These are phyloP conservation scores for Teratosphaeria zuluensis DNA, from an alignment of 2,329 filamentous ascomycete species.

Conservation along the genomic window DNA sequence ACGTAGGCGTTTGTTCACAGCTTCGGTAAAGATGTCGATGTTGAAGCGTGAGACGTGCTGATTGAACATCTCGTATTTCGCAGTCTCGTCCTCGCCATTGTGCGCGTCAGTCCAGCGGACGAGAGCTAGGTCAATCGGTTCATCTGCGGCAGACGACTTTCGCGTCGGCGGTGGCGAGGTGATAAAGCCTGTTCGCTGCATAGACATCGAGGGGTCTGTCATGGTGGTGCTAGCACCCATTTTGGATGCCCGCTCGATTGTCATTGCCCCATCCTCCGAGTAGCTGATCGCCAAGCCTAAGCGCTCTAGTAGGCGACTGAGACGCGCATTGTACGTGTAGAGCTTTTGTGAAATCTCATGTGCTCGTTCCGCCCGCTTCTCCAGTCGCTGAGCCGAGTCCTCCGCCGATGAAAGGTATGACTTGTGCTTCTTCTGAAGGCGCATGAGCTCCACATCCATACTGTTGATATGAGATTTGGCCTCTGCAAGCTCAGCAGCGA, in stretches of 20 bases:
- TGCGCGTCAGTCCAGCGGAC: slow-evolving; percentile 73
- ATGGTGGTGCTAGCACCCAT: slow-evolving; percentile 40
- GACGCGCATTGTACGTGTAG: slow-evolving; percentile 72
- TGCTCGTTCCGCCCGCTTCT: slow-evolving; percentile 60
- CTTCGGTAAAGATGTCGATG: slow-evolving; percentile 72
- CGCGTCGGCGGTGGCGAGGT: slow-evolving; percentile 48
- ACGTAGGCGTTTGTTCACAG: slow-evolving; percentile 78
- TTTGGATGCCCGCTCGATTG: slow-evolving; percentile 61
- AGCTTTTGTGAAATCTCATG: slow-evolving; percentile 78
- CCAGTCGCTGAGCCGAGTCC: slow-evolving; percentile 48
- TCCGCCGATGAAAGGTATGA: slow-evolving; percentile 40
- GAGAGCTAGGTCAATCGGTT: slow-evolving; percentile 42
- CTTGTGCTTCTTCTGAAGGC: slow-evolving; percentile 56
- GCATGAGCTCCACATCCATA: slow-evolving; percentile 64
- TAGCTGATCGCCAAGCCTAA: slow-evolving; percentile 75
- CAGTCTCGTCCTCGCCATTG: slow-evolving; percentile 55
- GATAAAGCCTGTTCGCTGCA: slow-evolving; percentile 45
- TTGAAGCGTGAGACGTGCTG: slow-evolving; percentile 68
- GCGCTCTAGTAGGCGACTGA: slow-evolving; percentile 74
- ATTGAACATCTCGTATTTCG: slow-evolving; percentile 67
- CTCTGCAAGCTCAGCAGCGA: slow-evolving; percentile 63
- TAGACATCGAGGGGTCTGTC: slow-evolving; percentile 30
- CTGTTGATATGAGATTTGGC: slow-evolving; percentile 66
- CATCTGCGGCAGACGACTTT: slow-evolving; percentile 41
- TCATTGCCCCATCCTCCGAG: slow-evolving; percentile 58